phyloP scores from a whole-genome alignment of 306 rosid genomes.

The Amphicarpaea edgeworthii region DNA sequence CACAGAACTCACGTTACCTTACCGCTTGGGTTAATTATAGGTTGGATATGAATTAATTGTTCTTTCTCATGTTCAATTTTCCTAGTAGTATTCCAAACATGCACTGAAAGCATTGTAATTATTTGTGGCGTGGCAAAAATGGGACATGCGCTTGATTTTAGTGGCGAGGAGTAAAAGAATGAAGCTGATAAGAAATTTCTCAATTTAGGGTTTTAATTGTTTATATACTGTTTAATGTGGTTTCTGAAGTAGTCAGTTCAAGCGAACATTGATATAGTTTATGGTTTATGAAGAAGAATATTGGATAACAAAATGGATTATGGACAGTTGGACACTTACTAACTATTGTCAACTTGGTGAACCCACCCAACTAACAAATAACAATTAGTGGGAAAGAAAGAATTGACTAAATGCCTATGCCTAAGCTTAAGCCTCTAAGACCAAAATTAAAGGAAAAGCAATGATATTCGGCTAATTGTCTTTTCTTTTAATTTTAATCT shows the following conservation, averaged over 20 bases:
- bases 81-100: neutral
- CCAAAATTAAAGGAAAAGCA: slow-evolving; percentile 13
- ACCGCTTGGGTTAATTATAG: neutral
- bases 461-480: neutral
- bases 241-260: slow-evolving; percentile 10
- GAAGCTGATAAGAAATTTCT: neutral
- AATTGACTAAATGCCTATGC: neutral
- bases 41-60: neutral
- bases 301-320: slow-evolving; percentile 3
- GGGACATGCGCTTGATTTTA: neutral
- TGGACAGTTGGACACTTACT: slow-evolving; percentile 17
- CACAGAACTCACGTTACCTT: too few species aligned
- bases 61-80: neutral
- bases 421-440: neutral
- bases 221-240: slow-evolving; percentile 14
- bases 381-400: slow-evolving; percentile 34
- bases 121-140: neutral
- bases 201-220: neutral
- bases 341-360: slow-evolving; percentile 37
- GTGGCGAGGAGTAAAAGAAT: neutral
- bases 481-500: neutral
- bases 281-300: neutral
- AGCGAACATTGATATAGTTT: neutral
- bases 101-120: neutral
- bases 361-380: too few species aligned